Evolutionary conservation across 495 filamentous ascomycete species (phyloP), one percentile per base, ranked within the genome.

Genomic region (Sphaerosporella brunnea): DNA sequence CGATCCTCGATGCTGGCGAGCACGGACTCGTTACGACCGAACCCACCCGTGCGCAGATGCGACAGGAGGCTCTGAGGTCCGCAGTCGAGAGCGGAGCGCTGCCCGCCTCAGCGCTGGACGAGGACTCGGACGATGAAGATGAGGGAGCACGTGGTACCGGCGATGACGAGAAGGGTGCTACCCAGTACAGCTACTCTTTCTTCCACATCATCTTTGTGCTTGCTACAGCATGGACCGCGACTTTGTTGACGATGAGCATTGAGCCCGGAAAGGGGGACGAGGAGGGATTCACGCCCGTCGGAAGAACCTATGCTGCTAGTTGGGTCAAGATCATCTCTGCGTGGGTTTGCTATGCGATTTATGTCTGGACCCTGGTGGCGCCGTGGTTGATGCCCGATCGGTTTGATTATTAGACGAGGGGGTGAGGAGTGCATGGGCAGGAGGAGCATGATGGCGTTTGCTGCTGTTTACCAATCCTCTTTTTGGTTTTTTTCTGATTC

Each of bases 281-380:
- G 19, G 64, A 67, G 15, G 69, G 69, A 16, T 95, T 97, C 63
- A 80, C 82, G 3, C 80, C 90, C 0, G 88, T 97, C 15, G 90
- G 90, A 23, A 69, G 90, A 40, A 95, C 88, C 16, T 90, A 95
- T 68, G 93, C 87, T 78, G 90, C 90, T 18, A 93, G 84, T 65
- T 97, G 90, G 90, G 85, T 94, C 53, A 97, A 96, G 77, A 96
- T 97, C 63, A 76, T 95, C 41, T 93, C 85, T 66, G 78, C 87
- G 15, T 97, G 90, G 90, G 79, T 90, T 38, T 96, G 92, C 65
- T 96, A 97, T 65, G 78, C 68, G 32, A 83, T 97, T 63, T 97
- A 95, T 56, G 69, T 75, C 34, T 97, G 90, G 90, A 93, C 84
- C 20, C 62, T 97, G 55, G 66, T 92, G 38, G 90, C 92, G 34